A percentile compares a stretch with the other conserved stretches of the same genome.
Conservation (phyloP, 208 protist genomes). For the Acanthamoeba culbertsoni region DNA sequence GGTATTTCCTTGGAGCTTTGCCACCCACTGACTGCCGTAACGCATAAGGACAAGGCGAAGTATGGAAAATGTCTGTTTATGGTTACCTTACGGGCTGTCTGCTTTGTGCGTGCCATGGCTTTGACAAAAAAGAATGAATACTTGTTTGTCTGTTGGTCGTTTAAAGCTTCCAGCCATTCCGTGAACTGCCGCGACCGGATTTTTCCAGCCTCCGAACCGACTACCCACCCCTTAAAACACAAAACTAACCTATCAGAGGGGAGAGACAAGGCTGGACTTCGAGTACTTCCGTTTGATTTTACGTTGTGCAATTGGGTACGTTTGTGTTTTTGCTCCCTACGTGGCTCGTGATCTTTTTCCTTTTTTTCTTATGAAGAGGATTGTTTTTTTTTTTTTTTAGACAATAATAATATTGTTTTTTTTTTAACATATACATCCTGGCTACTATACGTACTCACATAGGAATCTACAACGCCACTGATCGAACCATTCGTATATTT, state of each 20-base stretch:
- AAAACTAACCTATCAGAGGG: neutral
- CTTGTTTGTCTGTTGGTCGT: too few species aligned
- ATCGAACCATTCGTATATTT: too few species aligned
- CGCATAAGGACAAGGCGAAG: too few species aligned
- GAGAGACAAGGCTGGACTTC: neutral
- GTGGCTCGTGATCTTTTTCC: too few species aligned
- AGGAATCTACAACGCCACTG: too few species aligned
- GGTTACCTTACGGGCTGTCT: constrained; percentile 11
- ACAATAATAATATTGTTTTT: neutral
- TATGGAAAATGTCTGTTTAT: too few species aligned
- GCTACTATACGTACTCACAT: too few species aligned
- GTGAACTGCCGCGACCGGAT: neutral
- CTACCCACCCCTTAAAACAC: neutral
- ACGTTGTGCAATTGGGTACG: neutral
- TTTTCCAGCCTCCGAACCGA: neutral
- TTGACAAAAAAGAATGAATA: neutral
- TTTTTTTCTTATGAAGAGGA: too few species aligned
- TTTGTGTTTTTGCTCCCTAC: neutral
- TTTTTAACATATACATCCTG: too few species aligned
- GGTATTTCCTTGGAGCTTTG: neutral
- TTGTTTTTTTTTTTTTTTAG: neutral
- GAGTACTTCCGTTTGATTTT: neutral
- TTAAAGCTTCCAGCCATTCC: too few species aligned
- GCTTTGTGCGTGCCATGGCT: constrained; percentile 38
- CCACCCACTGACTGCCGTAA: constrained; percentile 17